Conservation (phyloP, 129 eudicot genomes). For the Rutidosis leptorrhynchoides region DNA sequence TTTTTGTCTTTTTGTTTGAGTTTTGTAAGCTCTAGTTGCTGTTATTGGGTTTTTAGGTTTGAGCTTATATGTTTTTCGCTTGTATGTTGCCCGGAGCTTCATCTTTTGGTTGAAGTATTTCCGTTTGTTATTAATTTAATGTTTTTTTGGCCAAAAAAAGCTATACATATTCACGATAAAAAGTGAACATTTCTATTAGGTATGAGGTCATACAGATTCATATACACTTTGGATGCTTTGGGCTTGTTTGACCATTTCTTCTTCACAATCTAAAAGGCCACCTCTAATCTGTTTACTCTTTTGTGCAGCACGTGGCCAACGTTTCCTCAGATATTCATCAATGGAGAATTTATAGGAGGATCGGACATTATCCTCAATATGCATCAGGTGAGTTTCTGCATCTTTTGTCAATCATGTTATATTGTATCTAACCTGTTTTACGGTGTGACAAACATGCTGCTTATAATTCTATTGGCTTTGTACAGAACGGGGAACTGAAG, state of each 20-base stretch:
- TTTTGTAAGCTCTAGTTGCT: no score
- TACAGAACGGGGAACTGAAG: slow-evolving; percentile 81
- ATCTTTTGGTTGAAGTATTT: no score
- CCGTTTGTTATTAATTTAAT: no score
- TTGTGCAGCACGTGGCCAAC: slow-evolving; percentile 93
- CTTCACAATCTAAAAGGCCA: not conserved
- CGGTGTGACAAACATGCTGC: not conserved
- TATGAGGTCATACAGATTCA: not conserved
- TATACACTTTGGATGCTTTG: not conserved
- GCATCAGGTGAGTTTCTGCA: slow-evolving; percentile 66
- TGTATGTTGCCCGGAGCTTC: no score
- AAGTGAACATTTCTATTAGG: no score
- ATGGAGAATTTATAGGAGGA: slow-evolving; percentile 96
- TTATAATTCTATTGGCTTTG: slow-evolving; percentile 8
- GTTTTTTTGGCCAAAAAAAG: no score
- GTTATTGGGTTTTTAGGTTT: no score
- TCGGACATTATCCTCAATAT: slow-evolving; percentile 88
- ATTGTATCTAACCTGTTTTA: not conserved
- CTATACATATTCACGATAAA: not conserved
- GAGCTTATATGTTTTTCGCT: no score
- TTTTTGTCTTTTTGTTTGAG: no score
- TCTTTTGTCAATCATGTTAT: not conserved
- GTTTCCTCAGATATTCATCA: slow-evolving; percentile 92
- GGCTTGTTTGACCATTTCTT: not conserved
- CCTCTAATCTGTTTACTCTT: slow-evolving; percentile 20